Conservation (phyloP, 1,284 basidiomycete species). For the Cryptococcus amylolentus region DNA sequence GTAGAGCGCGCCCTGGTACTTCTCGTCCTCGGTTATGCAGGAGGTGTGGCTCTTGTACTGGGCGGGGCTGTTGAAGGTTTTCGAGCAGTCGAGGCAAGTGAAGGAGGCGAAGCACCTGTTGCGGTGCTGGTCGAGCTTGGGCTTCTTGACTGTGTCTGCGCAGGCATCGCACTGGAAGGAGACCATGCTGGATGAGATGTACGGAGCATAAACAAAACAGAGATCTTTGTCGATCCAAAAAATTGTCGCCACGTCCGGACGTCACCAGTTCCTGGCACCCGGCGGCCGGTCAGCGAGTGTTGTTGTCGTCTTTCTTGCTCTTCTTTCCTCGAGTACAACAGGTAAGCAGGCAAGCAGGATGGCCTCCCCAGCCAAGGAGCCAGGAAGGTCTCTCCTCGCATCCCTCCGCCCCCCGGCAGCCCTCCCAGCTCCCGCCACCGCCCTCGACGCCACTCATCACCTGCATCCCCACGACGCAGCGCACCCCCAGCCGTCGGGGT, state of each 20-base stretch:
- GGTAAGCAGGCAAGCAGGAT: too few species aligned
- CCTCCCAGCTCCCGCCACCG: too few species aligned
- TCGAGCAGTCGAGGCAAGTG: constrained; percentile 84
- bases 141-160: constrained; percentile 83
- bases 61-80: constrained; percentile 62
- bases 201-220: neutral
- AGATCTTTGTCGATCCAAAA: neutral
- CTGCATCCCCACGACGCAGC: too few species aligned
- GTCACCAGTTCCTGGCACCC: neutral
- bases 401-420: too few species aligned
- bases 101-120: constrained; percentile 58
- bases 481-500: too few species aligned
- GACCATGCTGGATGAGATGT: constrained; percentile 52
- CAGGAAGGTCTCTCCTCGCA: too few species aligned
- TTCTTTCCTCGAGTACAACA: too few species aligned
- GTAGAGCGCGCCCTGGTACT: constrained; percentile 82
- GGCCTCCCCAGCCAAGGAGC: too few species aligned
- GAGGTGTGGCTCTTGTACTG: constrained; percentile 78
- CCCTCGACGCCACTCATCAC: too few species aligned
- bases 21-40: constrained; percentile 85
- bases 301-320: too few species aligned
- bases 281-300: too few species aligned
- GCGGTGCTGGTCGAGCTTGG: constrained; percentile 62
- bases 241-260: neutral
- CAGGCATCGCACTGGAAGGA: constrained; percentile 66